Percentiles rank a stretch among this genome's conserved stretches.
These are phyloP conservation scores for Aspergillus hancockii DNA, from an alignment of 495 filamentous ascomycete species.

Conservation along the genomic window DNA sequence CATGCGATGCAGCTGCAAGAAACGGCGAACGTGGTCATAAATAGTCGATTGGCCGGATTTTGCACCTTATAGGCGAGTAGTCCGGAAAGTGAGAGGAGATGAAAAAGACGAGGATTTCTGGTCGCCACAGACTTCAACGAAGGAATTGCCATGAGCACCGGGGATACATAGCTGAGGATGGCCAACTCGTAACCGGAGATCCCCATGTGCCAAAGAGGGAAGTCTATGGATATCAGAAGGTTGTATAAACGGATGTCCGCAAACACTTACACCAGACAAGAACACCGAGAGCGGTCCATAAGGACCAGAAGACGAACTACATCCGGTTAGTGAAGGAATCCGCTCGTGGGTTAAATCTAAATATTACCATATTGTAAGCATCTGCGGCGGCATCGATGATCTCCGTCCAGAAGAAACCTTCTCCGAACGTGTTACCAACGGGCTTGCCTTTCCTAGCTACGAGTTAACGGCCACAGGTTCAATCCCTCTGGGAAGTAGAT, in stretches of 20 bases:
- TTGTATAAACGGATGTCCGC: neutral
- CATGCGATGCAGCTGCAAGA: constrained; percentile 76
- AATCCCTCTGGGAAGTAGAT: constrained; percentile 20
- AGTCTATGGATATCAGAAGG: constrained; percentile 58
- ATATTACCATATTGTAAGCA: constrained; percentile 85
- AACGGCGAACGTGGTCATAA: constrained; percentile 77
- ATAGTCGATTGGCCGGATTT: constrained; percentile 74
- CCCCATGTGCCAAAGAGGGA: constrained; percentile 99
- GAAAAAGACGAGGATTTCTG: constrained; percentile 66
- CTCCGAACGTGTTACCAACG: constrained; percentile 66
- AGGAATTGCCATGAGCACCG: constrained; percentile 73
- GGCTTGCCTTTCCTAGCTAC: constrained; percentile 73
- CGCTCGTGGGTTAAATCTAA: neutral
- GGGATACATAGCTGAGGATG: constrained; percentile 81
- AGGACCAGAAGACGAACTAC: constrained; percentile 95
- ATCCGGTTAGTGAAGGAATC: constrained; percentile 21
- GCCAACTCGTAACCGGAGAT: constrained; percentile 95
- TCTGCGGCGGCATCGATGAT: constrained; percentile 82
- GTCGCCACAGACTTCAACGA: constrained; percentile 66
- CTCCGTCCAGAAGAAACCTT: constrained; percentile 71
- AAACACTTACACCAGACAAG: constrained; percentile 84
- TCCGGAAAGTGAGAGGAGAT: constrained; percentile 75
- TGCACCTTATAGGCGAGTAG: constrained; percentile 77
- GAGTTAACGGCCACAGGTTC: constrained; percentile 32
- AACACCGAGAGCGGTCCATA: constrained; percentile 83